Percentiles rank a stretch among this genome's conserved stretches.
These are phyloP conservation scores for Nannochloropsis gaditana DNA, from an alignment of 108 stramenopile genomes.

Conservation along the genomic window DNA sequence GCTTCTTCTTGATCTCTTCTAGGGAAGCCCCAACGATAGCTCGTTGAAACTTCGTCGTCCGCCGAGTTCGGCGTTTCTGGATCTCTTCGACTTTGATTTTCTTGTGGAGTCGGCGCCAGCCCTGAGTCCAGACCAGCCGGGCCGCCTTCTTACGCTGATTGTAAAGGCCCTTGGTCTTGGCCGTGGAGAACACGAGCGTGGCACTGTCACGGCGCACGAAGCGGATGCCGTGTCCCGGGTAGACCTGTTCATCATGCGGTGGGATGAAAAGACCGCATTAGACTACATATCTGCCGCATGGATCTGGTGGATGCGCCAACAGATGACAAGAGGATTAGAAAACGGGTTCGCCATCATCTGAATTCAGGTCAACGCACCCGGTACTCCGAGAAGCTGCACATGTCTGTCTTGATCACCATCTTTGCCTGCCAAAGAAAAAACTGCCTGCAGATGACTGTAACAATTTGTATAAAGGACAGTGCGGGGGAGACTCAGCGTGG, in stretches of 20 bases:
- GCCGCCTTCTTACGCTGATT: constrained; percentile 97
- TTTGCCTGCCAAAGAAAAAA: constrained; percentile 19
- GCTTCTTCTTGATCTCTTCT: constrained; percentile 95
- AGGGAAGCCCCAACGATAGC: constrained; percentile 94
- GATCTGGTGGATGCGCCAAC: too few species aligned
- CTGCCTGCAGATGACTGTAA: background rate
- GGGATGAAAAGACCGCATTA: too few species aligned
- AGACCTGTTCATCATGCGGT: constrained; percentile 58
- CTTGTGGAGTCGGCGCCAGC: constrained; percentile 98
- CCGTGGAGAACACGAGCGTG: constrained; percentile 83
- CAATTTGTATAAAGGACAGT: too few species aligned
- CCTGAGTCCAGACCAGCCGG: constrained; percentile 97
- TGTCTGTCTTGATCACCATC: constrained; percentile 70
- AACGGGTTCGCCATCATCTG: too few species aligned
- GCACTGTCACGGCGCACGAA: constrained; percentile 95
- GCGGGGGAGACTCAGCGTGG: too few species aligned
- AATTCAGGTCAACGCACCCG: constrained; percentile 35
- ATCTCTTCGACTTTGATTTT: constrained; percentile 84
- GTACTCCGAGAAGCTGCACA: constrained; percentile 98
- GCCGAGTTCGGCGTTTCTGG: constrained; percentile 80
- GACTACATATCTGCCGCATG: too few species aligned
- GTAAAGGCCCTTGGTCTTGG: constrained; percentile 89
- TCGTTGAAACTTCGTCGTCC: constrained; percentile 83
- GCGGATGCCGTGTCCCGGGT: constrained; percentile 97
- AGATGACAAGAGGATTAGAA: too few species aligned